These are phyloP conservation scores for Hygrophila difformis DNA, from an alignment of 257 asterid genomes.

Conservation along the genomic window DNA sequence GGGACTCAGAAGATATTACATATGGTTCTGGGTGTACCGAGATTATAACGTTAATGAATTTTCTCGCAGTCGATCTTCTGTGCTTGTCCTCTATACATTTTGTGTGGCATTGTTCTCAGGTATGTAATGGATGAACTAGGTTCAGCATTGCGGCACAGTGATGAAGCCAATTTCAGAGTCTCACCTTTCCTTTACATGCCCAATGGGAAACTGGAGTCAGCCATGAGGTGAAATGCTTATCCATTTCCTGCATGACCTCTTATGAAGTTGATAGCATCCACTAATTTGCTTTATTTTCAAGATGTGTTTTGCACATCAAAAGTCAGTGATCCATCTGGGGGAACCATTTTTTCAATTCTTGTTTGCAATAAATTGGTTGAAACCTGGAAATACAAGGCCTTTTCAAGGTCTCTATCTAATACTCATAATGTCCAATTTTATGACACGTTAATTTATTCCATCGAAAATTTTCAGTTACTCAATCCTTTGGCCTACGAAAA, in stretches of 20 bases:
- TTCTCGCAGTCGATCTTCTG: slow-evolving; percentile 6
- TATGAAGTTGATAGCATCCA: slow-evolving; percentile 3
- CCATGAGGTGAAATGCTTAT: slow-evolving; percentile 61
- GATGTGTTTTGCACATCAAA: not conserved
- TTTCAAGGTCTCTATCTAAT: slow-evolving; percentile 5
- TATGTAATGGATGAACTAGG: slow-evolving; percentile 99
- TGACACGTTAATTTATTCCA: slow-evolving; percentile 10
- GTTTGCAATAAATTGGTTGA: slow-evolving; percentile 2
- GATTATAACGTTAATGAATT: not conserved
- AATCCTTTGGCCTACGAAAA: slow-evolving; percentile 72
- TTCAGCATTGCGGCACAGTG: slow-evolving; percentile 92
- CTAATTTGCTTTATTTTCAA: not conserved
- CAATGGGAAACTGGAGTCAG: slow-evolving; percentile 81
- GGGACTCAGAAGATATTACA: not conserved
- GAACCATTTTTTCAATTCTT: not conserved
- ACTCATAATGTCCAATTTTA: slow-evolving; percentile 8
- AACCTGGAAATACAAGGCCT: not conserved
- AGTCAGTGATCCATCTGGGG: not conserved
- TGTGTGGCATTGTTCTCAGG: slow-evolving; percentile 34
- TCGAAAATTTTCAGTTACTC: slow-evolving; percentile 53
- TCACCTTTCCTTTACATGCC: slow-evolving; percentile 98
- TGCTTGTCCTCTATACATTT: slow-evolving; percentile 1
- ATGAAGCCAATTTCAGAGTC: slow-evolving; percentile 78
- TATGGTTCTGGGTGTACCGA: not conserved
- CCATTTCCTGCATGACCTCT: slow-evolving; percentile 15